Base-by-base conservation (phyloP, 129 eudicot genomes). In the Silybum marianum region DNA sequence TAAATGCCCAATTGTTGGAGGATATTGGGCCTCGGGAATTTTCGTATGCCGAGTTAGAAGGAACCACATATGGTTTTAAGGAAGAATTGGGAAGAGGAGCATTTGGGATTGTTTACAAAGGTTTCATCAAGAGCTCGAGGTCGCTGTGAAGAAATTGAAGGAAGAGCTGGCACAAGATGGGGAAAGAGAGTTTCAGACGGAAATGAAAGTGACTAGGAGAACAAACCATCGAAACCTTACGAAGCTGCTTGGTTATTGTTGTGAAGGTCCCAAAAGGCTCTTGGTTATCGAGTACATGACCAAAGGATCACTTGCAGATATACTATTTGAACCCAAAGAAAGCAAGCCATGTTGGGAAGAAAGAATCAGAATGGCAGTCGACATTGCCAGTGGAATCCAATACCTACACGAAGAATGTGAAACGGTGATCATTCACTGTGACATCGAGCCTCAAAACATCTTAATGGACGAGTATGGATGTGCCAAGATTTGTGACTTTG, bases 51-150 rank as follows among this genome's bases (percentile, higher is more conserved):
- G 90, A 78, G 65, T 25, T 88, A 63, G 82, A 22, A 34, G 58
- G 60, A 30, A 85, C 63, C 22, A 84, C 88, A 6, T 74, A 79
- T 72, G 76, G 58, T 51, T 87, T 87, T 70, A 72, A 69, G 24
- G 88, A 84, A 62, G 86, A 81, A 38, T 9, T 87, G 10, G 90
- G 90, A 1, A 84, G 86, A 62, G 88, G 90, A 32, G 72, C 90
- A 2, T 88, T 78, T 30, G 91, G 91, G 39, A 72, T 83, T 8
- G 88, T 88, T 38, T 88, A 74, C 38, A 88, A 85, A 79, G 91
- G 91, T 4, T 22, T 66, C 6, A 36, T 87, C 16, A 44, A 73
- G 51, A 76, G 40, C 67, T 67, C 75, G 22, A 78, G 36, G 36
- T 32, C 6, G 36, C 36, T 4, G 36, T 32, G 36, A 32, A 32